phyloP scores from a whole-genome alignment of 169 alveolate species.

The Cryptosporidium sp. region DNA sequence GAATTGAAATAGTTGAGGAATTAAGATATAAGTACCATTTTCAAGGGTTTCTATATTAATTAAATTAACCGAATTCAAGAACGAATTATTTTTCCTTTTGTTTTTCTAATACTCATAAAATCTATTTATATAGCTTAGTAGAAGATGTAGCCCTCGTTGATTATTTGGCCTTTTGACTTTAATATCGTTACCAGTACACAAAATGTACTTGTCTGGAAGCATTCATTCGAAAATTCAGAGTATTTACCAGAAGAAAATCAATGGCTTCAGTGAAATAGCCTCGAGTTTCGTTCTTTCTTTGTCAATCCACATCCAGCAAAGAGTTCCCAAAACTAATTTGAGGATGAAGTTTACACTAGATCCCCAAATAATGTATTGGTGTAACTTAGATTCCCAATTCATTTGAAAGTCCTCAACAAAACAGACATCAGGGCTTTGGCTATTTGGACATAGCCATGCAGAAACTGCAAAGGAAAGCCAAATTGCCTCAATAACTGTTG shows the following conservation, averaged over 20 bases:
- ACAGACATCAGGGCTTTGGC: constrained; percentile 55
- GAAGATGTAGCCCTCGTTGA: neutral
- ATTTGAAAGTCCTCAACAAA: constrained; percentile 74
- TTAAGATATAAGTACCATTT: neutral
- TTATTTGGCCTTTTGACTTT: neutral
- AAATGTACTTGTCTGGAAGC: neutral
- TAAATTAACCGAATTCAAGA: neutral
- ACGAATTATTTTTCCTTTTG: neutral
- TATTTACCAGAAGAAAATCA: constrained; percentile 20
- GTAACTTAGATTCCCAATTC: constrained; percentile 70
- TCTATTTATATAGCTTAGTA: neutral
- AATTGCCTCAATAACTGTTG: constrained; percentile 35
- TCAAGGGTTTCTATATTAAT: neutral
- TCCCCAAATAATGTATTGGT: constrained; percentile 58
- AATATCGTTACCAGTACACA: neutral
- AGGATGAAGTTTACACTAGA: constrained; percentile 49
- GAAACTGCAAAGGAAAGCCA: constrained; percentile 70
- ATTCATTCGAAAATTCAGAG: neutral
- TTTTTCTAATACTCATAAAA: neutral
- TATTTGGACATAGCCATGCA: constrained; percentile 64
- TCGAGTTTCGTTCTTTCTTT: constrained; percentile 67
- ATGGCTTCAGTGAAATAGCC: constrained; percentile 55
- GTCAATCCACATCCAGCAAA: constrained; percentile 73
- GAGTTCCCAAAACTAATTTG: constrained; percentile 37
- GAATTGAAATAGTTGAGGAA: constrained; percentile 12